phyloP scores from a whole-genome alignment of 2,329 filamentous ascomycete species.

The Fonsecaea pugnacius region DNA sequence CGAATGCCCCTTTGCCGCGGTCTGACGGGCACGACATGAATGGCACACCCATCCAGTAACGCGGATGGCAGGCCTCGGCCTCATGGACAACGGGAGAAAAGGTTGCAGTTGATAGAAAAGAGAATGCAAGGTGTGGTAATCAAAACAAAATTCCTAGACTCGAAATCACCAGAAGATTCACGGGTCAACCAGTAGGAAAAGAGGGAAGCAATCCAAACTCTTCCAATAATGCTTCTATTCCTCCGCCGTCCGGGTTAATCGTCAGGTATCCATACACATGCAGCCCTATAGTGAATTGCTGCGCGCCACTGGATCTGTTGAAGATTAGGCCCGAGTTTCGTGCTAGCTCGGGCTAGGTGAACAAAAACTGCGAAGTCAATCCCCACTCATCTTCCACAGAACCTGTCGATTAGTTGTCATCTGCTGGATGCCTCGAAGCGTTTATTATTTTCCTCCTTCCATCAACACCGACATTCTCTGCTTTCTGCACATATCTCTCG shows the following conservation, averaged over 20 bases:
- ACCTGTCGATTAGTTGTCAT: conserved; percentile 17
- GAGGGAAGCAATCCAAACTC: neutral
- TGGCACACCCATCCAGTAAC: conserved; percentile 30
- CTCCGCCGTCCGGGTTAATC: conserved; percentile 1
- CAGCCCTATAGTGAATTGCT: neutral
- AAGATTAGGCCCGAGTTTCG: neutral
- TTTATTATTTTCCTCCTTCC: conserved; percentile 2
- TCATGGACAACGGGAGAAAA: conserved; percentile 23
- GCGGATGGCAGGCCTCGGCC: conserved; percentile 18
- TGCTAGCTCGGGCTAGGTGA: neutral
- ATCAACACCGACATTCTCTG: neutral
- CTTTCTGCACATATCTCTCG: neutral
- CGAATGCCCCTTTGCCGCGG: conserved; percentile 4
- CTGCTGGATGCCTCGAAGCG: conserved; percentile 16
- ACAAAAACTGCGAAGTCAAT: neutral
- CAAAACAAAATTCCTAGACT: conserved; percentile 7
- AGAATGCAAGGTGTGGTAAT: conserved; percentile 28
- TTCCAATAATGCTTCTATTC: neutral
- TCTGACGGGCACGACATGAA: conserved; percentile 27
- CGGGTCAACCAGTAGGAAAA: conserved; percentile 10
- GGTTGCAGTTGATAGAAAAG: neutral
- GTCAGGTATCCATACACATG: conserved; percentile 5
- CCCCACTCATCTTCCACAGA: conserved; percentile 1
- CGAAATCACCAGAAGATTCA: conserved; percentile 32
- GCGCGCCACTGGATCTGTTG: neutral